Percentiles rank a stretch among this genome's conserved stretches.
phyloP scores from a whole-genome alignment of 176 grass and related monocot species.

The Ampelocalamus luodianensis region DNA sequence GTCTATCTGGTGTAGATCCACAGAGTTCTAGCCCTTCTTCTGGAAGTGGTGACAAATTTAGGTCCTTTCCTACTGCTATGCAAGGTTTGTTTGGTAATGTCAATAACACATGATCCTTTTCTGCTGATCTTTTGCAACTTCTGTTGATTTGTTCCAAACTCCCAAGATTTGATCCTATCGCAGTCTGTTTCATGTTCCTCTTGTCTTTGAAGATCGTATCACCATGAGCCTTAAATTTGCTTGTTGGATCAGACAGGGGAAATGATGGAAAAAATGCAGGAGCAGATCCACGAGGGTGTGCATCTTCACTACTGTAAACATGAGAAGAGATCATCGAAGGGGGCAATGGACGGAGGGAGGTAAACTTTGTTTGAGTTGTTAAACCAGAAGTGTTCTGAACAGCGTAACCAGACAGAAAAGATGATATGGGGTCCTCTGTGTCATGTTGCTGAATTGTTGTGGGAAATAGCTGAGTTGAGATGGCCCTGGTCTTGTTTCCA shows the following conservation, averaged over 20 bases:
- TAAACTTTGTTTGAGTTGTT: conserved; percentile 48
- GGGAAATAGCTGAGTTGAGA: conserved; percentile 47
- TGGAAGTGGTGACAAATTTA: not conserved
- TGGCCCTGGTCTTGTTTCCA: conserved; percentile 38
- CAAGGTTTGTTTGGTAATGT: conserved; percentile 50
- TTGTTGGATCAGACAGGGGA: conserved; percentile 10
- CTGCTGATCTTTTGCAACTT: conserved; percentile 48
- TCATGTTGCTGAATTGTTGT: conserved; percentile 34
- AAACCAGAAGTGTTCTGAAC: conserved; percentile 24
- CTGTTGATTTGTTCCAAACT: conserved; percentile 25
- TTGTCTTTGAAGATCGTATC: conserved; percentile 1
- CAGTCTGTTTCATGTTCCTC: conserved; percentile 45
- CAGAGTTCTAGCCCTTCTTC: conserved; percentile 22
- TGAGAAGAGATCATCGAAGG: conserved; percentile 54
- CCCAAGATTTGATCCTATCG: conserved; percentile 33
- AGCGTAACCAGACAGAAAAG: conserved; percentile 35
- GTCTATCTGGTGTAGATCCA: conserved; percentile 35
- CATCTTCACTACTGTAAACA: conserved; percentile 30
- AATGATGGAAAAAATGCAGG: conserved; percentile 33
- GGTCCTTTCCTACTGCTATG: conserved; percentile 28
- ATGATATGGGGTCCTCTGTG: conserved; percentile 32
- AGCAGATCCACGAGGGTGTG: conserved; percentile 43
- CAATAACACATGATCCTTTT: conserved; percentile 25
- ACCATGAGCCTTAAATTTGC: conserved; percentile 25
- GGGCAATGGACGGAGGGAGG: conserved; percentile 60